Conservation (phyloP, 2,329 filamentous ascomycete genomes). For the Aureobasidium subglaciale region DNA sequence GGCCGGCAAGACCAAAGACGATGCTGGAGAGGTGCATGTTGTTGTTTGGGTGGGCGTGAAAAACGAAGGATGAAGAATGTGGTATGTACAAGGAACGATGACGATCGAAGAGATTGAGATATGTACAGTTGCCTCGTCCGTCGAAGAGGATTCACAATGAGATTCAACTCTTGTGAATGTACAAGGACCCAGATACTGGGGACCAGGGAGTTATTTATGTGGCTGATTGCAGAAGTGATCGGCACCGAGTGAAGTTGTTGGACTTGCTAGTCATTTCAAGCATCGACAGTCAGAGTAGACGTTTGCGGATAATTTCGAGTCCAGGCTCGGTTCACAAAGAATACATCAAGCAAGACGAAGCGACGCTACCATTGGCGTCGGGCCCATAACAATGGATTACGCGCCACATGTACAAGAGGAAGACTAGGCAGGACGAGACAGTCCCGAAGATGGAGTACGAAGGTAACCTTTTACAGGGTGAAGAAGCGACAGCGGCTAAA, state of each 20-base stretch:
- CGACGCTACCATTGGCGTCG: background rate
- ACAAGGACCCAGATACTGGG: constrained; percentile 12
- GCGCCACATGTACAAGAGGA: background rate
- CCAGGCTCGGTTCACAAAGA: constrained; percentile 6
- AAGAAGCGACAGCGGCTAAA: constrained; percentile 1
- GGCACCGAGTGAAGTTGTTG: background rate
- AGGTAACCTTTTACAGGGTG: background rate
- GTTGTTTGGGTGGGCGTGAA: constrained; percentile 4
- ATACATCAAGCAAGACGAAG: background rate
- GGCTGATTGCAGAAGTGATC: constrained; percentile 9
- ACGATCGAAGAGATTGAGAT: constrained; percentile 15
- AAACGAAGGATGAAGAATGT: constrained; percentile 13
- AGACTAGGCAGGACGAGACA: background rate
- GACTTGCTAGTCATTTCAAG: background rate
- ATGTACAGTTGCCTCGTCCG: constrained; percentile 11
- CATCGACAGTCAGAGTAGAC: background rate
- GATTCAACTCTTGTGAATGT: constrained; percentile 5
- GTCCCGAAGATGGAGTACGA: background rate
- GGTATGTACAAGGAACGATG: constrained; percentile 4
- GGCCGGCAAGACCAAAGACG: constrained; percentile 16
- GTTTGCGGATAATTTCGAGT: background rate
- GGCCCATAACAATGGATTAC: background rate
- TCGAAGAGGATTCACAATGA: constrained; percentile 13
- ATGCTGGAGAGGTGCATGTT: constrained; percentile 15
- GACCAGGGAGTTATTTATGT: constrained; percentile 13